Conservation (phyloP, 2,329 filamentous ascomycete genomes). For the Endoconidiophora laricicola region DNA sequence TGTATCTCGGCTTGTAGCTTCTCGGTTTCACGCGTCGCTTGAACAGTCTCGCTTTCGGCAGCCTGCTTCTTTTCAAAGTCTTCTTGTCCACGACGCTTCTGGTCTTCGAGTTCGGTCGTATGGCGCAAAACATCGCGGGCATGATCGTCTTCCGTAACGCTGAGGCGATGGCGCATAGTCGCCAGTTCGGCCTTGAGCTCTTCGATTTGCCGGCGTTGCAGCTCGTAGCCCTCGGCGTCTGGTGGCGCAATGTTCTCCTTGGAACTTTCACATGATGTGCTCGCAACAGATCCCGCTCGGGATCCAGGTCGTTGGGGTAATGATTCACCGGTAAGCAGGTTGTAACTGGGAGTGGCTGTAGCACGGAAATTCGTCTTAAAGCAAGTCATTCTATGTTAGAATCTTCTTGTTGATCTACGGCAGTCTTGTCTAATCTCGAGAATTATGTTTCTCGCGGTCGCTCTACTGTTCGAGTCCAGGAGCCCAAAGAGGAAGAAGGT, state of each 20-base stretch:
- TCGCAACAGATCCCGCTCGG: slow-evolving; percentile 27
- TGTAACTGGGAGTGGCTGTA: slow-evolving; percentile 30
- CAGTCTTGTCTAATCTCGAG: background rate
- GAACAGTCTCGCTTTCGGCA: slow-evolving; percentile 38
- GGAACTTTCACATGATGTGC: slow-evolving; percentile 38
- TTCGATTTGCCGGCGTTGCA: slow-evolving; percentile 44
- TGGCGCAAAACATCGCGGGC: slow-evolving; percentile 65
- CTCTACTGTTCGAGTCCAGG: too few relatives aligned
- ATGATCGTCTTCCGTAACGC: slow-evolving; percentile 73
- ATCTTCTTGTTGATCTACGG: slow-evolving; percentile 20
- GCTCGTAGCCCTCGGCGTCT: slow-evolving; percentile 42
- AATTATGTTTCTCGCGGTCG: too few relatives aligned
- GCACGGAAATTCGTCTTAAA: slow-evolving; percentile 7
- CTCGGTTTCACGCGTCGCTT: slow-evolving; percentile 33
- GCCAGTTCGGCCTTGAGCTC: slow-evolving; percentile 81
- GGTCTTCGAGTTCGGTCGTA: slow-evolving; percentile 68
- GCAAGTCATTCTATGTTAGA: background rate
- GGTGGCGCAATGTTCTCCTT: slow-evolving; percentile 44
- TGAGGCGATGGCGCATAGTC: slow-evolving; percentile 72
- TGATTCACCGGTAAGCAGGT: slow-evolving; percentile 37
- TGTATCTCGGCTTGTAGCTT: slow-evolving; percentile 34
- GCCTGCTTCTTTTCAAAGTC: slow-evolving; percentile 55
- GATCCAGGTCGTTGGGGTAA: slow-evolving; percentile 22
- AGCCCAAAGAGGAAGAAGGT: too few relatives aligned
- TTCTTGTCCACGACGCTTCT: slow-evolving; percentile 64